phyloP scores from a whole-genome alignment of 768 basidiomycete genomes.

The Boletellus ananas region DNA sequence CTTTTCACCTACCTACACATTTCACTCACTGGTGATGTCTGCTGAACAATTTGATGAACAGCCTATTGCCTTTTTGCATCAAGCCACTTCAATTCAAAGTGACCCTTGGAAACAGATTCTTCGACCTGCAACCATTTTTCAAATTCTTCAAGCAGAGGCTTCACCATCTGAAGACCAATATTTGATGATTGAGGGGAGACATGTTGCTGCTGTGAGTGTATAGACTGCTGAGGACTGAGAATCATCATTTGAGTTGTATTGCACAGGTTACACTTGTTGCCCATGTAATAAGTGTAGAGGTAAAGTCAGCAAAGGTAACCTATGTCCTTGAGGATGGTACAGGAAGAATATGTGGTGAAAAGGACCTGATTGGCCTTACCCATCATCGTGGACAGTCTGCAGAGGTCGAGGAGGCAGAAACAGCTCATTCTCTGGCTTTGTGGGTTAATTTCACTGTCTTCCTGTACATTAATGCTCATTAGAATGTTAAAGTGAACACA shows the following conservation, averaged over 20 bases:
- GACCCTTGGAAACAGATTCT: conserved; percentile 10
- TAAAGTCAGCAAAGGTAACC: not conserved
- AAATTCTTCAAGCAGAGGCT: conserved; percentile 43
- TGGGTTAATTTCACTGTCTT: conserved; percentile 7
- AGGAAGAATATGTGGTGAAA: conserved; percentile 18
- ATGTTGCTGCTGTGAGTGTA: conserved; percentile 24
- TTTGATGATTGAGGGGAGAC: conserved; percentile 44
- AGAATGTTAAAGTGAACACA: conserved; percentile 14
- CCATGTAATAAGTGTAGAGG: conserved; percentile 28
- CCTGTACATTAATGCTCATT: not conserved
- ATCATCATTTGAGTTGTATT: conserved; percentile 24
- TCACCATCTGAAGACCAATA: conserved; percentile 36
- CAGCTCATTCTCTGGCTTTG: conserved; percentile 1
- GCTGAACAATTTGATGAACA: conserved; percentile 5
- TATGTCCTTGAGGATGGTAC: conserved; percentile 40
- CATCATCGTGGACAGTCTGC: not conserved
- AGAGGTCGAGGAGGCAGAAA: conserved; percentile 15
- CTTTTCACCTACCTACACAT: no score
- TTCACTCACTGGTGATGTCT: conserved; percentile 5
- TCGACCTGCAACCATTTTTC: conserved; percentile 55
- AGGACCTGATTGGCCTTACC: not conserved
- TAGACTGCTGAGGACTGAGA: conserved; percentile 5
- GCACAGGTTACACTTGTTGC: conserved; percentile 51
- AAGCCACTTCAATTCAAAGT: not conserved
- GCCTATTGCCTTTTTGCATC: not conserved